These are phyloP conservation scores for Spongiforma sp. DNA, from an alignment of 1,284 basidiomycete genomes.

Conservation along the genomic window DNA sequence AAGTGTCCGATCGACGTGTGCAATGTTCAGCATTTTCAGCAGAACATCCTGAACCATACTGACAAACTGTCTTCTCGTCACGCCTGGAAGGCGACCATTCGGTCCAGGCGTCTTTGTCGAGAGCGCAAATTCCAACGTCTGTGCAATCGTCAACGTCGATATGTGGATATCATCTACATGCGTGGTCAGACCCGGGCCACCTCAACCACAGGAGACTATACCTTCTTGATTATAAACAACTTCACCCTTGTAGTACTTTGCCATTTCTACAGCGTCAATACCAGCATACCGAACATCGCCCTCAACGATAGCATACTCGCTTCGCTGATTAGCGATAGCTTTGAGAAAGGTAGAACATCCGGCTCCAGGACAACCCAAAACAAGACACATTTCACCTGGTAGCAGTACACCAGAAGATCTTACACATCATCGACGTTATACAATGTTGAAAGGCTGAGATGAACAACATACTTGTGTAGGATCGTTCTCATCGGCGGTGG, in stretches of 20 bases:
- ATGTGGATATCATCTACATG: constrained; percentile 72
- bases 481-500: constrained; percentile 58
- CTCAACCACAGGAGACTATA: constrained; percentile 19
- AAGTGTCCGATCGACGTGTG: constrained; percentile 75
- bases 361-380: constrained; percentile 84
- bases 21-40: constrained; percentile 81
- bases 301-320: constrained; percentile 60
- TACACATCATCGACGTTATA: constrained; percentile 31
- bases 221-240: constrained; percentile 86
- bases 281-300: constrained; percentile 82
- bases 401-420: constrained; percentile 77
- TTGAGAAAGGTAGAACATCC: constrained; percentile 86
- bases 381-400: constrained; percentile 48
- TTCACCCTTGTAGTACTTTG: constrained; percentile 77
- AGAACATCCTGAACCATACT: constrained; percentile 64
- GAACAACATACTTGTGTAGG: constrained; percentile 64
- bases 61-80: constrained; percentile 64
- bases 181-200: constrained; percentile 5
- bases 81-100: constrained; percentile 72
- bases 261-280: constrained; percentile 69
- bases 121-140: constrained; percentile 71
- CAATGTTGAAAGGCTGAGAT: constrained; percentile 1
- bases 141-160: constrained; percentile 77
- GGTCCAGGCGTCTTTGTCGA: constrained; percentile 71
- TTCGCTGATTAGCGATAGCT: constrained; percentile 73